Percentiles rank a stretch among this genome's conserved stretches.
Evolutionary conservation across 805 yeast genomes (phyloP).

Genomic region (Ogataea nitratoaversa): DNA sequence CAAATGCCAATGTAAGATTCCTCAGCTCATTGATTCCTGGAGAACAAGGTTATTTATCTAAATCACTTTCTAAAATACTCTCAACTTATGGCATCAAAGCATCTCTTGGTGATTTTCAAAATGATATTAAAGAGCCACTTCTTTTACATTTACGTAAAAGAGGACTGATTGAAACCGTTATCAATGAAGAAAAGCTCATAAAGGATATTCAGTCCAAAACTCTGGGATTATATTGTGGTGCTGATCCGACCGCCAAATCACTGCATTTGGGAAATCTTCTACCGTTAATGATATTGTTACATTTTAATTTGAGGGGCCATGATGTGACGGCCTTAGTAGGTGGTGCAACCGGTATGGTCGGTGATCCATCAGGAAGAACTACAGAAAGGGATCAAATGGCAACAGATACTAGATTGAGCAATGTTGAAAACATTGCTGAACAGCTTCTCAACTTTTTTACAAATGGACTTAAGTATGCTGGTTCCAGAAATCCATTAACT

Average conservation of each 20-base stretch:
- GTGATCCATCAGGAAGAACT: slow-evolving; percentile 91
- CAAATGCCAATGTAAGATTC: background rate
- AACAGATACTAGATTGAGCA: slow-evolving; percentile 45
- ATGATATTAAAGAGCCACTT: slow-evolving; percentile 36
- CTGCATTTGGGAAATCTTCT: slow-evolving; percentile 87
- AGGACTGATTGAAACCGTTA: slow-evolving; percentile 41
- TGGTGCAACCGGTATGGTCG: slow-evolving; percentile 94
- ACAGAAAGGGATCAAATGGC: slow-evolving; percentile 67
- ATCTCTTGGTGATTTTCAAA: slow-evolving; percentile 18
- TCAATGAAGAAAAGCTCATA: slow-evolving; percentile 31
- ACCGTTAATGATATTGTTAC: slow-evolving; percentile 81
- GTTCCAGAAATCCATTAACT: slow-evolving; percentile 36
- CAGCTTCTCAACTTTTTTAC: slow-evolving; percentile 63
- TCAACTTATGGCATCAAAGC: slow-evolving; percentile 16
- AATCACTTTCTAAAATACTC: slow-evolving; percentile 19
- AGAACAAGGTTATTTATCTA: slow-evolving; percentile 6
- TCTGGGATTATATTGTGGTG: slow-evolving; percentile 81
- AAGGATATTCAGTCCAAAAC: slow-evolving; percentile 27
- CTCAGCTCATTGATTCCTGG: background rate
- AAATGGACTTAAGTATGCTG: slow-evolving; percentile 61
- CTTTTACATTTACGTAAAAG: slow-evolving; percentile 39
- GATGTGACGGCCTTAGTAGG: slow-evolving; percentile 81
- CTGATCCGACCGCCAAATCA: slow-evolving; percentile 91
- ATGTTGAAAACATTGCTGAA: slow-evolving; percentile 51
- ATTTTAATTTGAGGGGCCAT: slow-evolving; percentile 83